Evolutionary conservation across 148 eudicot genomes (phyloP), one percentile per base, ranked within the genome.

Genomic region (Simmondsia chinensis): DNA sequence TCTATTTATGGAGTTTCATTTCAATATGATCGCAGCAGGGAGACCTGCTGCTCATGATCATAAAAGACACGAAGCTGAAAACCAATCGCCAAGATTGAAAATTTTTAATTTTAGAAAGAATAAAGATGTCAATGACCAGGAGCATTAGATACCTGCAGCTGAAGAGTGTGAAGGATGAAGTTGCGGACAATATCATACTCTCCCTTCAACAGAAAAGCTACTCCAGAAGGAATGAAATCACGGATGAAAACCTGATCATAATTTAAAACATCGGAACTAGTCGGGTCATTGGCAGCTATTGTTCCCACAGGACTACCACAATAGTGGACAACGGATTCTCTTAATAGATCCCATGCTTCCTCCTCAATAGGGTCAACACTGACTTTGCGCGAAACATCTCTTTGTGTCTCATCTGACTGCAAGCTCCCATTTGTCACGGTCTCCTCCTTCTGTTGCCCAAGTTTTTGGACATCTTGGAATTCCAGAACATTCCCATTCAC

Each of bases 291-390:
- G 19, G 91, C 91, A 55, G 89, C 89, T 45, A 76, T 70, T 14
- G 89, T 81, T 48, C 89, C 89, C 17, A 76, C 60, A 32, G 83
- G 89, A 50, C 78, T 72, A 16, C 71, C 72, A 48, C 84, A 82
- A 57, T 82, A 82, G 43, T 62, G 24, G 29, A 77, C 81, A 37
- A 82, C 28, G n/a, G 93, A 71, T 56, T 69, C 76, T 43, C 72
- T 58, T 29, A 82, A 54, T 9, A 77, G 43, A 3, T 56, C 60
- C 93, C 85, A 82, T 7, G 85, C 85, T 54, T 82, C 91, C 21
- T 73, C 74, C 61, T 68, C 83, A 35, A 71, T 49, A 25, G 73
- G 51, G 37, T 58, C 50, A 2, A 43, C 7, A 18, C 17, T 50
- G 32, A 18, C 34, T 33, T 54, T 55, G 22, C 45, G 44, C 35